A percentile compares a stretch with the other conserved stretches of the same genome.
These are phyloP conservation scores for Dimocarpus longan DNA, from an alignment of 345 rosid genomes.

Conservation along the genomic window DNA sequence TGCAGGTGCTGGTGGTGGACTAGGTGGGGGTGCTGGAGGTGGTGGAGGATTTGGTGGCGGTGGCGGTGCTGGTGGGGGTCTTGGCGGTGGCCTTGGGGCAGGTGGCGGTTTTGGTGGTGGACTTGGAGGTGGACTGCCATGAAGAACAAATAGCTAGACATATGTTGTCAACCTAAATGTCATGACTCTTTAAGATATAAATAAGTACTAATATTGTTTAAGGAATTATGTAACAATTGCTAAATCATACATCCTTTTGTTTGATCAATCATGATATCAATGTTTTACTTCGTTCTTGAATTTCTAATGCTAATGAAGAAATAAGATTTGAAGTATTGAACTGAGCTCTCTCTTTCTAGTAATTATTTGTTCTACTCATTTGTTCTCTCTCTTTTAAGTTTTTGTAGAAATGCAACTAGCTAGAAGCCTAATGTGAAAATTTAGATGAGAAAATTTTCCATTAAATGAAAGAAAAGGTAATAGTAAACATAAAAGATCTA, in stretches of 20 bases:
- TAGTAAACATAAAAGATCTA: too few species aligned
- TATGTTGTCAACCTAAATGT: background rate
- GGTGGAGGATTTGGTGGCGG: slow-evolving; percentile 38
- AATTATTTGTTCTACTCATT: too few species aligned
- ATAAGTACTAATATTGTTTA: background rate
- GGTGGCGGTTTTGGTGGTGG: slow-evolving; percentile 41
- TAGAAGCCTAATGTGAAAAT: background rate
- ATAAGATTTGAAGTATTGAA: background rate
- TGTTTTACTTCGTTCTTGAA: background rate
- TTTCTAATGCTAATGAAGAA: background rate
- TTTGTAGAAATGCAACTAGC: background rate
- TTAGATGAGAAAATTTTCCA: background rate
- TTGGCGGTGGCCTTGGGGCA: slow-evolving; percentile 20
- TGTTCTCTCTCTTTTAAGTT: too few species aligned
- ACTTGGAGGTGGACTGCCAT: slow-evolving; percentile 37
- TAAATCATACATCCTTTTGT: background rate
- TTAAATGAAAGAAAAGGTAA: too few species aligned
- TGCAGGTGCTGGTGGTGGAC: slow-evolving; percentile 33
- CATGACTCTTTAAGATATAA: background rate
- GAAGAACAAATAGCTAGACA: background rate
- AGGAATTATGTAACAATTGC: background rate
- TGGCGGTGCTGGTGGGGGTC: slow-evolving; percentile 27
- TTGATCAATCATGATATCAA: background rate
- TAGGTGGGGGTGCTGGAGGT: slow-evolving; percentile 37
- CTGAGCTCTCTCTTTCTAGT: background rate